Evolutionary conservation across 768 basidiomycete genomes (phyloP).

Genomic region (Naganishia vaughanmartiniae): DNA sequence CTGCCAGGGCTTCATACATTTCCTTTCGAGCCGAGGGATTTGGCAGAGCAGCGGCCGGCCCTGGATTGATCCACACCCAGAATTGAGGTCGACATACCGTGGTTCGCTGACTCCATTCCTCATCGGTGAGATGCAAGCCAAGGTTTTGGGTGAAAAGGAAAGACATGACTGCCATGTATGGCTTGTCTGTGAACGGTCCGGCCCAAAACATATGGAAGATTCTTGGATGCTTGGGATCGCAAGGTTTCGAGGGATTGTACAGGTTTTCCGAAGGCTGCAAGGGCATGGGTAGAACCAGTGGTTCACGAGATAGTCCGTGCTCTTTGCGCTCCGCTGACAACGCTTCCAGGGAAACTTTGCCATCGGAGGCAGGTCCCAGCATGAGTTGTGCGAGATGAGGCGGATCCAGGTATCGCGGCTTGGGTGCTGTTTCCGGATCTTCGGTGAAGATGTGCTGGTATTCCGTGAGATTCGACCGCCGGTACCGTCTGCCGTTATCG

Average conservation of each 20-base stretch:
- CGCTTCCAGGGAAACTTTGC: slow-evolving; percentile 14
- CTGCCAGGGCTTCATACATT: slow-evolving; percentile 74
- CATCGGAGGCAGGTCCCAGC: slow-evolving; percentile 26
- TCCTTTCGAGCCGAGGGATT: slow-evolving; percentile 75
- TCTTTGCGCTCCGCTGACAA: slow-evolving; percentile 16
- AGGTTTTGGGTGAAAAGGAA: slow-evolving; percentile 96
- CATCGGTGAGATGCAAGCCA: slow-evolving; percentile 65
- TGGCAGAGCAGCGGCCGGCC: slow-evolving; percentile 85
- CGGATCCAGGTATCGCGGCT: slow-evolving; percentile 10
- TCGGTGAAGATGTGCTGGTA: slow-evolving; percentile 90
- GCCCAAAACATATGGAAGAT: slow-evolving; percentile 99
- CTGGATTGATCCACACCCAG: slow-evolving; percentile 98
- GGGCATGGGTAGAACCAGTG: slow-evolving; percentile 42
- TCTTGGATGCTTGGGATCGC: slow-evolving; percentile 79
- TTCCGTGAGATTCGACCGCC: slow-evolving; percentile 71
- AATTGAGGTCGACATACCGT: slow-evolving; percentile 80
- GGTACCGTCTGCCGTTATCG: slow-evolving; percentile 71
- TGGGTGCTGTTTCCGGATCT: slow-evolving; percentile 45
- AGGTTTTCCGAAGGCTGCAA: slow-evolving; percentile 36
- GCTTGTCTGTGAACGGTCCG: slow-evolving; percentile 96
- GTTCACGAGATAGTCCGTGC: slow-evolving; percentile 36
- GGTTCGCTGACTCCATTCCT: slow-evolving; percentile 53
- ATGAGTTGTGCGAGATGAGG: slow-evolving; percentile 25
- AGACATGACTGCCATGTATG: slow-evolving; percentile 88
- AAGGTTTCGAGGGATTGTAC: slow-evolving; percentile 56